Base-by-base conservation (phyloP, 345 rosid genomes). In the Noccaea bulbosa region DNA sequence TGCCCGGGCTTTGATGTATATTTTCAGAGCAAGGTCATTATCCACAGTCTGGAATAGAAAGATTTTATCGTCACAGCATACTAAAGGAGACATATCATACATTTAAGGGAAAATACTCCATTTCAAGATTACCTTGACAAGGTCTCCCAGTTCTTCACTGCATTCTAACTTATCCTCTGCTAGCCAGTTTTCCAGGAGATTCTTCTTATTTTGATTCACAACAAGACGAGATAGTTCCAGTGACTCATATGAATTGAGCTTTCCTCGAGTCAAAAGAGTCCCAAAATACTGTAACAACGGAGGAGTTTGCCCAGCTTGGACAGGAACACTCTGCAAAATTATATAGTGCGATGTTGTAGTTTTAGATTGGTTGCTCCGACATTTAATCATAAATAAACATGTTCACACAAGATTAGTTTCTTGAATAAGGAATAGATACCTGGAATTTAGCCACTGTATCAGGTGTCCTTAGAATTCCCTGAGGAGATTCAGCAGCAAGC, bases 401-500 rank as follows among this genome's bases (percentile, higher is more conserved):
- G 38, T 38, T 59, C 50, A 54, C 11, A 37, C 14, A 54, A 65
- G 10, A 41, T 52, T 7, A 41, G 8, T 27, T 50, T 5, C 35
- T 58, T 51, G 51, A 35, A 77, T 53, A 77, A 32, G 38, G 61
- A 58, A 81, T 30, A 46, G 50, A 53, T 41, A 91, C 99, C 99
- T 95, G 99, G 78, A 95, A 95, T 76, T 92, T 95, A 65, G 97
- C 92, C 53, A 95, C 97, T 12, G 98, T 95, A 58, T 95, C 99
- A 47, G 97, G 96, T 20, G 99, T 95, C 45, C 99, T 88, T 43
- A 95, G 96, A 62, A 92, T 81, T 65, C 99, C 99, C 69, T 88
- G 98, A 7, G 99, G 99, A 64, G 99, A 92, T 77, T 95, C 97
- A 52, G 99, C 97, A 78, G 99, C 99, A 68, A 95, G 97, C 82